Evolutionary conservation across 2,329 filamentous ascomycete species (phyloP).

Genomic region (Ilyonectria sp.): DNA sequence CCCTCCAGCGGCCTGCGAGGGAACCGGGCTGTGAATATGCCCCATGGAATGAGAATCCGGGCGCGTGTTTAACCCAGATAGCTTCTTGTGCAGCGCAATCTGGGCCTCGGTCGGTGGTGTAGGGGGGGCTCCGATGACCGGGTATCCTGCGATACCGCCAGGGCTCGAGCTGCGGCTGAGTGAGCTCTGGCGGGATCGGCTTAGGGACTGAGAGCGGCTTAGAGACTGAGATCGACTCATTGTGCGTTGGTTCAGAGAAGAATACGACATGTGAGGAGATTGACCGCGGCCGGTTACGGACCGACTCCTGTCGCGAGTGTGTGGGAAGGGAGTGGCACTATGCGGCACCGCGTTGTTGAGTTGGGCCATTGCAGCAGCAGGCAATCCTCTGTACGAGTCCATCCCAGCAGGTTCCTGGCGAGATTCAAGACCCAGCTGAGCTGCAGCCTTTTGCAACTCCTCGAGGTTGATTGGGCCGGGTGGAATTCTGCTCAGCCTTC

Average conservation of each 20-base stretch:
- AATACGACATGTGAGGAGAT: conserved; percentile 10
- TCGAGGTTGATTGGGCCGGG: conserved; percentile 29
- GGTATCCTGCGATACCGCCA: neutral
- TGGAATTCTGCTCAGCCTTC: conserved; percentile 31
- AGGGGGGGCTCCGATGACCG: neutral
- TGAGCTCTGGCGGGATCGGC: conserved; percentile 21
- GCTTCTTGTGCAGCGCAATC: conserved; percentile 17
- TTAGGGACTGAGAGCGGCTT: neutral
- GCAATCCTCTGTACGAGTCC: neutral
- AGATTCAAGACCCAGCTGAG: neutral
- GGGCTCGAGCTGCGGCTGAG: conserved; percentile 26
- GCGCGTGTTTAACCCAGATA: conserved; percentile 25
- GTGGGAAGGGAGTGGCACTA: neutral
- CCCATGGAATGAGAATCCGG: conserved; percentile 14
- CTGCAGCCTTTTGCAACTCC: neutral
- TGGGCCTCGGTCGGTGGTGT: conserved; percentile 26
- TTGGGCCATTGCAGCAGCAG: neutral
- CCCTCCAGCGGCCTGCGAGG: neutral
- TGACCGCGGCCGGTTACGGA: conserved; percentile 22
- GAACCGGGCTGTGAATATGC: conserved; percentile 22
- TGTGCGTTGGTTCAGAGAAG: conserved; percentile 16
- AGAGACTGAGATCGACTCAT: neutral
- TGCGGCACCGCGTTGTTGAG: neutral
- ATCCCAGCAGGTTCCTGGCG: neutral
- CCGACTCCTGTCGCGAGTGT: neutral